phyloP scores from a whole-genome alignment of 1,284 basidiomycete species.

The Afroboletus lepidellus region DNA sequence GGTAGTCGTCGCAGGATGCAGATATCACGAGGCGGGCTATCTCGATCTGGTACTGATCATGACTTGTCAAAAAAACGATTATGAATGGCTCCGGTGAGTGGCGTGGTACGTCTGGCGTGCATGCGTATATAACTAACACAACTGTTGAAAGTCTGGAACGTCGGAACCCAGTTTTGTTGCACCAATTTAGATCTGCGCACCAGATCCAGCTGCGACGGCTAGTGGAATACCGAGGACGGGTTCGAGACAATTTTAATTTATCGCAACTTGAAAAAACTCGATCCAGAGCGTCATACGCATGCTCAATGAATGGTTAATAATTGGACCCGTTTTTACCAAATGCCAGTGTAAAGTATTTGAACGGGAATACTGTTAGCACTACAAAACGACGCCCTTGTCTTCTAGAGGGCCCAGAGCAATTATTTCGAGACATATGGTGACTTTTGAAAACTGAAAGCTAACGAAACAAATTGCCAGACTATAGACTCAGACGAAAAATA shows the following conservation, averaged over 20 bases:
- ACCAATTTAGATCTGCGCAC: conserved; percentile 79
- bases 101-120: conserved; percentile 88
- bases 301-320: no score
- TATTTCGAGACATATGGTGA: no score
- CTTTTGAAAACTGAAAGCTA: no score
- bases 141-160: conserved; percentile 93
- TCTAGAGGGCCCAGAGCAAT: no score
- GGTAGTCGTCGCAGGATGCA: conserved; percentile 79
- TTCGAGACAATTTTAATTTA: no score
- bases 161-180: conserved; percentile 85
- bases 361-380: no score
- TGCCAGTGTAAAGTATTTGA: no score
- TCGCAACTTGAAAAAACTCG: no score
- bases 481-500: no score
- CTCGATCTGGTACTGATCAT: conserved; percentile 1
- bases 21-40: conserved; percentile 81
- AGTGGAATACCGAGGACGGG: conserved; percentile 86
- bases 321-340: no score
- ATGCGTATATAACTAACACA: conserved; percentile 93
- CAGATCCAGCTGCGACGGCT: conserved; percentile 77
- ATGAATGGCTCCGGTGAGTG: conserved; percentile 89
- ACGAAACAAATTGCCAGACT: no score
- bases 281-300: conserved; percentile 85
- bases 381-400: no score
- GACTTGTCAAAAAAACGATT: conserved; percentile 84